Percentiles rank a stretch among this genome's conserved stretches.
Evolutionary conservation across 2,329 filamentous ascomycete species (phyloP).

Genomic region (Calonectria pauciramosa): DNA sequence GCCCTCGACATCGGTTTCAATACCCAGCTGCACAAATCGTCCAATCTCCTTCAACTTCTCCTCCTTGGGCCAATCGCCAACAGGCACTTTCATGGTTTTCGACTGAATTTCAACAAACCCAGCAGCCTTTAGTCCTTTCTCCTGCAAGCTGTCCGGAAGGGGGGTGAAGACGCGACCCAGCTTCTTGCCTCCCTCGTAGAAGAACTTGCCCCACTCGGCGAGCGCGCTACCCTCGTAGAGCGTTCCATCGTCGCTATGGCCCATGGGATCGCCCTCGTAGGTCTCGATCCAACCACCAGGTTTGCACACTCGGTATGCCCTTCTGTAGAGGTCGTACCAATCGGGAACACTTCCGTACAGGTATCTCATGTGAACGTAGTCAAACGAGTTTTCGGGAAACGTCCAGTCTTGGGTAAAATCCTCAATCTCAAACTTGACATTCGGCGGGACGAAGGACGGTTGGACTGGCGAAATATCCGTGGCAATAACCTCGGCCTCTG

Average conservation of each 20-base stretch:
- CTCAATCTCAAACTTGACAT: slow-evolving; percentile 35
- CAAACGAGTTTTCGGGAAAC: slow-evolving; percentile 56
- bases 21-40: slow-evolving; percentile 44
- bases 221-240: slow-evolving; percentile 42
- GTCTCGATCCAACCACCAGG: slow-evolving; percentile 63
- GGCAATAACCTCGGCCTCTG: neutral
- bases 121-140: slow-evolving; percentile 22
- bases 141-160: slow-evolving; percentile 14
- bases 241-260: slow-evolving; percentile 46
- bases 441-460: neutral
- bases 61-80: slow-evolving; percentile 28
- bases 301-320: slow-evolving; percentile 64
- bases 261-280: slow-evolving; percentile 40
- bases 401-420: slow-evolving; percentile 47
- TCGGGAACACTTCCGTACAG: slow-evolving; percentile 69
- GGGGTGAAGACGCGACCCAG: slow-evolving; percentile 44
- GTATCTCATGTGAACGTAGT: slow-evolving; percentile 71
- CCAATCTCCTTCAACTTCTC: slow-evolving; percentile 23
- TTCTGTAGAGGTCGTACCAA: slow-evolving; percentile 66
- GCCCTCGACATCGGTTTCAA: slow-evolving; percentile 52
- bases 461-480: slow-evolving; percentile 1
- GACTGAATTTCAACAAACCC: slow-evolving; percentile 24
- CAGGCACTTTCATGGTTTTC: slow-evolving; percentile 21
- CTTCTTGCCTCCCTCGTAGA: slow-evolving; percentile 44
- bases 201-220: slow-evolving; percentile 39